Evolutionary conservation across 345 rosid genomes (phyloP).

Genomic region (Ceriops zippeliana): DNA sequence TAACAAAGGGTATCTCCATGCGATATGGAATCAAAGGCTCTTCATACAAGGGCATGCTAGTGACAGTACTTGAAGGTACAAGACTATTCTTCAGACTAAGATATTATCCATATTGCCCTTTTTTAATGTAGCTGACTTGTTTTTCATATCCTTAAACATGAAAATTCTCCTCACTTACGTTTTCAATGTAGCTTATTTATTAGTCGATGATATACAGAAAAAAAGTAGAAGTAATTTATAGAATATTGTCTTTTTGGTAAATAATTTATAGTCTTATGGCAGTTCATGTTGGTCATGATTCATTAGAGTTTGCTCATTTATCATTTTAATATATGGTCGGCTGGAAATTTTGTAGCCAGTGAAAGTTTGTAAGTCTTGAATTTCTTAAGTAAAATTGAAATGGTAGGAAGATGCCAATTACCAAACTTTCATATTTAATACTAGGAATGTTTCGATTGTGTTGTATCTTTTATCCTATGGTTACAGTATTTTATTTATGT

Average conservation of each 20-base stretch:
- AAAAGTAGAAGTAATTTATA: constrained; percentile 37
- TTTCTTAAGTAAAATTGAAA: no score
- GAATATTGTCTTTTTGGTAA: no score
- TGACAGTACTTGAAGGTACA: constrained; percentile 57
- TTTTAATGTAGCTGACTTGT: constrained; percentile 13
- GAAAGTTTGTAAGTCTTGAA: no score
- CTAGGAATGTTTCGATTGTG: no score
- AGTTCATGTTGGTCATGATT: no score
- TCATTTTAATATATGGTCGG: no score
- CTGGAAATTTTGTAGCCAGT: no score
- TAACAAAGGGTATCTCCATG: constrained; percentile 26
- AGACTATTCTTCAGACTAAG: constrained; percentile 5
- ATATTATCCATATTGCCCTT: background rate
- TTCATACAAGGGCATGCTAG: constrained; percentile 73
- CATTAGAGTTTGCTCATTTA: no score
- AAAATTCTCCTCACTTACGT: constrained; percentile 74
- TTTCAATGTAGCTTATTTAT: constrained; percentile 57
- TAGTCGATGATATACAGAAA: constrained; percentile 53
- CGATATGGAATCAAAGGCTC: constrained; percentile 21
- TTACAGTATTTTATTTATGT: no score
- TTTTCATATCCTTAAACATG: constrained; percentile 42
- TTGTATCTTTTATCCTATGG: no score
- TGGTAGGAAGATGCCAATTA: no score
- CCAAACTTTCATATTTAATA: no score
- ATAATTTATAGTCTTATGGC: constrained; percentile 31